phyloP scores from a whole-genome alignment of 139 green algal genomes.

The Penium margaritaceum region DNA sequence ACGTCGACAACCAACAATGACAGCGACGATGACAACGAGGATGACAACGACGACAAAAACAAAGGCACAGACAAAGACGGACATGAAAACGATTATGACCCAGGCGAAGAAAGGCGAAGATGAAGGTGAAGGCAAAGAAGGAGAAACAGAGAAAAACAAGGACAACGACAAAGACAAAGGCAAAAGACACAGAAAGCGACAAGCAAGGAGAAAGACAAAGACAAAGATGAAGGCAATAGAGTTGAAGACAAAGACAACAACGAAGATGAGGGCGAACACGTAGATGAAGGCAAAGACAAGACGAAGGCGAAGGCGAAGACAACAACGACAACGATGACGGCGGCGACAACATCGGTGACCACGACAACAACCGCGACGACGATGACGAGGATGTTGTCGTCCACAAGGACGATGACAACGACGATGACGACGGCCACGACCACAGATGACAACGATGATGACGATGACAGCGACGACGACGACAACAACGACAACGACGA shows the following conservation, averaged over 20 bases:
- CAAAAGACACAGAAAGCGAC: too few species aligned
- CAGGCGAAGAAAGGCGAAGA: too few species aligned
- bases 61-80: neutral
- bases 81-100: neutral
- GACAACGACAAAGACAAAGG: too few species aligned
- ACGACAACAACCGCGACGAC: too few species aligned
- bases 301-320: too few species aligned
- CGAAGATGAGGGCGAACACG: slow-evolving; percentile 13
- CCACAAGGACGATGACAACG: neutral
- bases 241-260: neutral
- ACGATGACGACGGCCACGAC: neutral
- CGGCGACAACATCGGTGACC: too few species aligned
- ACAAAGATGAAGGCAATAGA: neutral
- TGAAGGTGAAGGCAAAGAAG: too few species aligned
- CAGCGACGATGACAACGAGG: neutral
- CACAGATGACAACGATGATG: slow-evolving; percentile 1
- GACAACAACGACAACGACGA: too few species aligned
- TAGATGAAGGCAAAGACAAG: slow-evolving; percentile 95
- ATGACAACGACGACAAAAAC: neutral
- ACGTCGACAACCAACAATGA: neutral
- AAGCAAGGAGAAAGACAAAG: too few species aligned
- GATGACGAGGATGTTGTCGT: neutral
- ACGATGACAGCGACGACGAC: too few species aligned
- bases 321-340: too few species aligned
- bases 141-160: too few species aligned